Percentiles rank a stretch among this genome's conserved stretches.
phyloP scores from a whole-genome alignment of 352 stramenopile species.

The Chrysophaeum taylorii region DNA sequence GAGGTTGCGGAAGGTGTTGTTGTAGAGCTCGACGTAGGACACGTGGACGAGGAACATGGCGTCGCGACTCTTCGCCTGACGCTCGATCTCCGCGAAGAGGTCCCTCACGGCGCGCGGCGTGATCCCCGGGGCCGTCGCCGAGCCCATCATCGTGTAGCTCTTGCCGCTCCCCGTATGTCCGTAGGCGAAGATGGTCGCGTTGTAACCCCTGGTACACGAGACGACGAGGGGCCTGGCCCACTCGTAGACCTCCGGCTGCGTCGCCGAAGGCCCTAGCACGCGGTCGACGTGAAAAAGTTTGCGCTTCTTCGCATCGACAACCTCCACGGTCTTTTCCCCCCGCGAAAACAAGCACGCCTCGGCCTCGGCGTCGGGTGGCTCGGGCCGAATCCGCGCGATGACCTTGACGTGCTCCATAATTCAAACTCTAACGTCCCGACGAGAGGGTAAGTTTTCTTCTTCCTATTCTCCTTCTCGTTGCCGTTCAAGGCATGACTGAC shows the following conservation, averaged over 20 bases:
- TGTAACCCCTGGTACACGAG: constrained; percentile 45
- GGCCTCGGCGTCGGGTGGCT: background rate
- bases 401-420: constrained; percentile 8
- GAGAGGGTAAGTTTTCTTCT: no score
- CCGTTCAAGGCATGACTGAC: no score
- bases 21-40: constrained; percentile 85
- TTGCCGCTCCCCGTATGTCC: constrained; percentile 23
- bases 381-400: constrained; percentile 9
- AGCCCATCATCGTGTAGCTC: constrained; percentile 22
- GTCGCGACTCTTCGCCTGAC: background rate
- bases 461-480: no score
- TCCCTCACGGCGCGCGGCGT: constrained; percentile 15
- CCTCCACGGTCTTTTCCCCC: background rate
- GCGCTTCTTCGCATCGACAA: constrained; percentile 27
- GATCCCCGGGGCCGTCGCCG: background rate
- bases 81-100: constrained; percentile 11
- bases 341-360: background rate
- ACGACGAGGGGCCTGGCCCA: constrained; percentile 64
- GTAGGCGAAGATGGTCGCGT: constrained; percentile 23
- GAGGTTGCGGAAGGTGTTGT: constrained; percentile 78
- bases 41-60: constrained; percentile 47
- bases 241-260: constrained; percentile 71
- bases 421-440: no score
- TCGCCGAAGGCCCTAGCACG: constrained; percentile 57
- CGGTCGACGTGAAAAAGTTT: constrained; percentile 72